Conservation (phyloP, 495 filamentous ascomycete genomes). For the Astrothelium subdiscretum region DNA sequence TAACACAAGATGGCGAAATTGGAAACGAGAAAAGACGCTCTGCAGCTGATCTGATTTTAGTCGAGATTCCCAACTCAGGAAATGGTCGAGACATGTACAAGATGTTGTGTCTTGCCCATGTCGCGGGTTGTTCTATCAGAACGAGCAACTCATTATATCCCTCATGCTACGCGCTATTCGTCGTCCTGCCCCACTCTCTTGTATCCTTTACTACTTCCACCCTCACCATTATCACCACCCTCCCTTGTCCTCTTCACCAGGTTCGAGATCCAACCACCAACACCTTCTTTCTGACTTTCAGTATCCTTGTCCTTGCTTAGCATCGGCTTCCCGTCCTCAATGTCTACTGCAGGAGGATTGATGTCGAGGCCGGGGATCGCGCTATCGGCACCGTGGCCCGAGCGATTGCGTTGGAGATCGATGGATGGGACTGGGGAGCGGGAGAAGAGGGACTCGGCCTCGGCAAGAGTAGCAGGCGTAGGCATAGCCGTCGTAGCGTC, state of each 20-base stretch:
- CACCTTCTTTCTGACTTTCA: slow-evolving; percentile 36
- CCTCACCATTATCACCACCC: slow-evolving; percentile 30
- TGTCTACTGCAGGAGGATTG: slow-evolving; percentile 46
- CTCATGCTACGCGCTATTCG: slow-evolving; percentile 18
- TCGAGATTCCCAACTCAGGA: background rate
- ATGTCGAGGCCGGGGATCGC: slow-evolving; percentile 65
- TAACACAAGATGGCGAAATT: background rate
- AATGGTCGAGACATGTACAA: background rate
- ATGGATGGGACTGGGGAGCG: slow-evolving; percentile 69
- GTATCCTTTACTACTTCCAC: slow-evolving; percentile 44
- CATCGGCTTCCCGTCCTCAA: slow-evolving; percentile 38
- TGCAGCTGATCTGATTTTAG: background rate
- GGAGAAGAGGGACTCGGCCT: slow-evolving; percentile 64
- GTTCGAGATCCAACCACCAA: slow-evolving; percentile 60
- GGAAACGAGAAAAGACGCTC: background rate
- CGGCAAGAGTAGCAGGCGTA: slow-evolving; percentile 54
- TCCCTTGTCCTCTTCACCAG: slow-evolving; percentile 46
- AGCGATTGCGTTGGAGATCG: slow-evolving; percentile 49
- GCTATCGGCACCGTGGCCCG: slow-evolving; percentile 36
- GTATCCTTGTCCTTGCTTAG: slow-evolving; percentile 24
- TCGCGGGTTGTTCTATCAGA: background rate
- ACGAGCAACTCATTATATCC: background rate
- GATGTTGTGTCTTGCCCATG: background rate
- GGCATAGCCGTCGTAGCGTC: slow-evolving; percentile 74
- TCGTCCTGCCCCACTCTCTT: slow-evolving; percentile 55